Evolutionary conservation across 257 asterid species (phyloP).

Genomic region (Echium plantagineum): DNA sequence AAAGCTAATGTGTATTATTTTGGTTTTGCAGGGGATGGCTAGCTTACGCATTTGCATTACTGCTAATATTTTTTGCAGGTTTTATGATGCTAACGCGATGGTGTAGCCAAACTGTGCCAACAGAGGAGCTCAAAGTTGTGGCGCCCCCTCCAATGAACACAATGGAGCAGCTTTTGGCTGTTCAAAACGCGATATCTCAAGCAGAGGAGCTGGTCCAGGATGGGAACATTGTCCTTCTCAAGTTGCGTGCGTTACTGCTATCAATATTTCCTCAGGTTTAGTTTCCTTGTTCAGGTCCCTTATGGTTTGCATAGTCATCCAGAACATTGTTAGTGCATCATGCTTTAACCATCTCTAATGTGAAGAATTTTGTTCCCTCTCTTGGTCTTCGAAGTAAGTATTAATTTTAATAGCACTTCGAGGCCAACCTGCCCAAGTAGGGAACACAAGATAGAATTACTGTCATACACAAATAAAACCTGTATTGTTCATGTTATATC

Average conservation of each 20-base stretch:
- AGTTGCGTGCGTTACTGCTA: conserved; percentile 62
- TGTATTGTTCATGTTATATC: too few relatives aligned
- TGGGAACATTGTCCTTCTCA: conserved; percentile 70
- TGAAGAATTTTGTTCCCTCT: too few relatives aligned
- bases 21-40: conserved; percentile 74
- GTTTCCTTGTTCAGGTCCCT: conserved; percentile 1
- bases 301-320: not conserved
- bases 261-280: conserved; percentile 85
- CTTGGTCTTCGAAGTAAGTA: not conserved
- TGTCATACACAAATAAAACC: too few relatives aligned
- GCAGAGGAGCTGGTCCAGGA: conserved; percentile 84
- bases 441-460: too few relatives aligned
- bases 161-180: conserved; percentile 95
- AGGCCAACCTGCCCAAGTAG: too few relatives aligned
- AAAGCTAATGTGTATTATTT: not conserved
- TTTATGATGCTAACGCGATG: conserved; percentile 69
- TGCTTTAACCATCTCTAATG: too few relatives aligned
- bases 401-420: too few relatives aligned
- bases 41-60: conserved; percentile 38
- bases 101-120: conserved; percentile 45
- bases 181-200: conserved; percentile 80
- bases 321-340: too few relatives aligned
- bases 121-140: conserved; percentile 60
- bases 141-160: conserved; percentile 83
- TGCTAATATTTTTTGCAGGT: conserved; percentile 39